Base-by-base conservation (phyloP, 2,329 filamentous ascomycete species). In the Monilinia fructicola region DNA sequence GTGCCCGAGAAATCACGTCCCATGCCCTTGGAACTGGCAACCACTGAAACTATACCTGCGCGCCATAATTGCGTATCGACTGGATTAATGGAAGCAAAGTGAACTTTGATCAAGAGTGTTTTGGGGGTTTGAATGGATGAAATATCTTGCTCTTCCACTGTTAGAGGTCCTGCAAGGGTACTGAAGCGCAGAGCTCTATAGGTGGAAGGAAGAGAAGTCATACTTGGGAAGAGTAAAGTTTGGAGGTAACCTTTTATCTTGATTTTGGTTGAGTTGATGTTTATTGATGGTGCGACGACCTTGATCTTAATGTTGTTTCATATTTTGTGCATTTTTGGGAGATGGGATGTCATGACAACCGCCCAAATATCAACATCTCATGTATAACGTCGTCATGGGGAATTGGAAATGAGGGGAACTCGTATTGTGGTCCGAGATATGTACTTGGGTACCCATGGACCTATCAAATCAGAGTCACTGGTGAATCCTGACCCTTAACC, bases 1-100 rank as follows among this genome's bases (percentile, higher is more conserved):
- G 70, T 75, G 6, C 75, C 75, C 4, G 73, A 73, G 48, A 72
- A 76, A 66, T 76, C 74, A 23, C 70, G 67, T 2, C 75, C 74
- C 69, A 75, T 73, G 21, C 72, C 73, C 58, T 75, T 75, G 2
- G 73, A 68, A n/a, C 71, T 72, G 40, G 73, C 61, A 7, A 75
- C 74, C 3, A 72, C 68, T 0, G 66, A 71, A 1, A 75, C 66
- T 2, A 75, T 44, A 23, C 69, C 67, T 14, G 71, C 72, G 46
- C 71, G 69, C 73, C 72, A 75, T 69, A 75, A 42, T 61, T 75
- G 73, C 28, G 72, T 71, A 70, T 76, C 73, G 35, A 72, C 71
- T 1, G 74, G 73, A 58, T 73, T 76, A 18, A 76, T 74, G 31
- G 73, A 74, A n/a, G 74, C 72, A 16, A 70, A 73, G 48, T 74